These are phyloP conservation scores for Plantago elongata DNA, from an alignment of 257 asterid genomes.

Conservation along the genomic window DNA sequence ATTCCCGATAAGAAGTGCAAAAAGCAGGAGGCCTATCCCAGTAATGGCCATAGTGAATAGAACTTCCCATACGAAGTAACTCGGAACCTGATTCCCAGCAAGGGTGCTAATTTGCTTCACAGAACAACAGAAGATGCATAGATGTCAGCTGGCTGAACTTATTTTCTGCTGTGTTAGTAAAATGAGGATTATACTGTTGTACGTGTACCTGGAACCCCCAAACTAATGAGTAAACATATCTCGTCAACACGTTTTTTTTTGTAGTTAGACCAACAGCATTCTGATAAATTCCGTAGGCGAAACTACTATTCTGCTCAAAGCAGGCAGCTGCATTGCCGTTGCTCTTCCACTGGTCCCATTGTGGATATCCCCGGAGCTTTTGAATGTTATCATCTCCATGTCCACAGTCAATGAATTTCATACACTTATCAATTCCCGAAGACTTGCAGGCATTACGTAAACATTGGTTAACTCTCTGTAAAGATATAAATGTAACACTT, in stretches of 20 bases:
- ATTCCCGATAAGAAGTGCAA: constrained; percentile 86
- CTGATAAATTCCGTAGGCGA: constrained; percentile 60
- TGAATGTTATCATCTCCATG: constrained; percentile 26
- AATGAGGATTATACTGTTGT: background rate
- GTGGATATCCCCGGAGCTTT: constrained; percentile 13
- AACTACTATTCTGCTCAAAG: constrained; percentile 44
- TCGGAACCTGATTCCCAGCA: constrained; percentile 90
- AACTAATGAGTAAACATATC: constrained; percentile 79
- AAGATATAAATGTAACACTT: background rate
- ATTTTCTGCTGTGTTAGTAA: background rate
- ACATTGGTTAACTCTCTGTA: constrained; percentile 84
- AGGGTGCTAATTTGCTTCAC: constrained; percentile 81
- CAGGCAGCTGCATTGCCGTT: constrained; percentile 54
- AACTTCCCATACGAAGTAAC: constrained; percentile 74
- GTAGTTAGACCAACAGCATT: constrained; percentile 63
- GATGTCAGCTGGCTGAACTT: constrained; percentile 6
- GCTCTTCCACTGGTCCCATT: constrained; percentile 53
- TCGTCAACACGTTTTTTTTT: constrained; percentile 25
- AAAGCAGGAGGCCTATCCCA: constrained; percentile 84
- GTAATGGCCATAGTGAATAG: constrained; percentile 79
- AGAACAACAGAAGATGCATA: constrained; percentile 14
- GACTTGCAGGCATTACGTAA: constrained; percentile 59
- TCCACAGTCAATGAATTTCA: constrained; percentile 63
- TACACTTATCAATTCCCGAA: constrained; percentile 31
- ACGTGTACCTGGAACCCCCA: constrained; percentile 94